phyloP scores from a whole-genome alignment of 495 filamentous ascomycete species.

The Chaetomium cochliodes region DNA sequence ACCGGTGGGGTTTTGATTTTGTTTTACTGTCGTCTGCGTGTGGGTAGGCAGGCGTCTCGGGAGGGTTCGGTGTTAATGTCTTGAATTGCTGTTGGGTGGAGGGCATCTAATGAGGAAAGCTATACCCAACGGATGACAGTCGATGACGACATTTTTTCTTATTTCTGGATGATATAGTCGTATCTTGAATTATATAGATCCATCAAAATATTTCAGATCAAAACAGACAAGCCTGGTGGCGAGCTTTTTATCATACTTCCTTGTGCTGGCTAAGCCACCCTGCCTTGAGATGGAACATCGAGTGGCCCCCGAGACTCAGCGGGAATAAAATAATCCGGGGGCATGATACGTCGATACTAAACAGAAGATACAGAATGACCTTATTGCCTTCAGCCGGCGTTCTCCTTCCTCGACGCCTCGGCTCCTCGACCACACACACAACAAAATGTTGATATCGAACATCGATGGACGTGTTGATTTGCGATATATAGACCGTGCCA shows the following conservation, averaged over 20 bases:
- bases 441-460: too few relatives aligned
- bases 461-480: too few relatives aligned
- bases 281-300: neutral
- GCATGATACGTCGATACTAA: too few relatives aligned
- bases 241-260: neutral
- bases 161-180: slow-evolving; percentile 1
- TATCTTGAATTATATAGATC: neutral
- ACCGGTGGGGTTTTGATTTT: neutral
- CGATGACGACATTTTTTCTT: slow-evolving; percentile 15
- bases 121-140: slow-evolving; percentile 21
- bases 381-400: too few relatives aligned
- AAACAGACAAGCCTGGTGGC: neutral
- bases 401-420: too few relatives aligned
- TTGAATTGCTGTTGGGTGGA: neutral
- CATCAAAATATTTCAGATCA: neutral
- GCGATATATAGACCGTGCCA: too few relatives aligned
- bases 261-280: neutral
- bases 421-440: too few relatives aligned
- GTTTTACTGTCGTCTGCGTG: slow-evolving; percentile 1
- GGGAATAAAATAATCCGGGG: too few relatives aligned
- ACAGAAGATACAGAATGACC: too few relatives aligned
- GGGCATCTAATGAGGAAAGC: slow-evolving; percentile 3
- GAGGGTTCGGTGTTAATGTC: neutral
- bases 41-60: slow-evolving; percentile 5
- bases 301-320: too few relatives aligned